A percentile compares a stretch with the other conserved stretches of the same genome.
These are phyloP conservation scores for Nannochloropsis gaditana DNA, from an alignment of 108 stramenopile species.

Conservation along the genomic window DNA sequence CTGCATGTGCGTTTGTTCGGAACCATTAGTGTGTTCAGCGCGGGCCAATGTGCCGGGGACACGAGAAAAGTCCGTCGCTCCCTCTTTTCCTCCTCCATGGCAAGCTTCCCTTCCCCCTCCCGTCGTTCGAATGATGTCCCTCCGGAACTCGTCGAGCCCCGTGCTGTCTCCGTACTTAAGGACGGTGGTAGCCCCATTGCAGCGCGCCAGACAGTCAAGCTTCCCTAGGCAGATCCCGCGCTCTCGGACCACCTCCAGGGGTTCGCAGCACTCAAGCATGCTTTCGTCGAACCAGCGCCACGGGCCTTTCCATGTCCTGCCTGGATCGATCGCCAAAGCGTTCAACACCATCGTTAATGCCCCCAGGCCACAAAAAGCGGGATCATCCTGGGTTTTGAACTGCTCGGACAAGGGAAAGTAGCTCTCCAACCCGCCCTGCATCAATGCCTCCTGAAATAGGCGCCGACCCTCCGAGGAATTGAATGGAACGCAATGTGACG, in stretches of 20 bases:
- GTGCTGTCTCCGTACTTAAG: constrained; percentile 21
- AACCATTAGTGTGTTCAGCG: background rate
- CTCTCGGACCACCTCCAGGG: constrained; percentile 44
- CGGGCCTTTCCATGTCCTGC: constrained; percentile 71
- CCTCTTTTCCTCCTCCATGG: background rate
- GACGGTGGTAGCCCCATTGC: constrained; percentile 38
- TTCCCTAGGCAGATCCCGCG: constrained; percentile 29
- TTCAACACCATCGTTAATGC: constrained; percentile 83
- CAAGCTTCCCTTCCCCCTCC: background rate
- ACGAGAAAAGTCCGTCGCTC: background rate
- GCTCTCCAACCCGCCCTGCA: constrained; percentile 44
- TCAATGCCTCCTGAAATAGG: constrained; percentile 49
- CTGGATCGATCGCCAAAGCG: constrained; percentile 78
- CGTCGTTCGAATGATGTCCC: constrained; percentile 48
- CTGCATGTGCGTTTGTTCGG: background rate
- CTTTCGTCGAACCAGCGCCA: constrained; percentile 90
- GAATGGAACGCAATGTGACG: constrained; percentile 17
- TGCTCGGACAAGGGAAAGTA: constrained; percentile 53
- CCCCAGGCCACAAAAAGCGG: constrained; percentile 83
- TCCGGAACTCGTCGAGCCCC: constrained; percentile 64
- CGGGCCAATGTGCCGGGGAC: background rate
- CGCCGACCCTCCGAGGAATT: constrained; percentile 43
- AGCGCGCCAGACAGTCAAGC: constrained; percentile 52
- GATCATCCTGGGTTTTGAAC: constrained; percentile 70
- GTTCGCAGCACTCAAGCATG: constrained; percentile 75